Base-by-base conservation (phyloP, 345 rosid species). In the Corchorus olitorius region DNA sequence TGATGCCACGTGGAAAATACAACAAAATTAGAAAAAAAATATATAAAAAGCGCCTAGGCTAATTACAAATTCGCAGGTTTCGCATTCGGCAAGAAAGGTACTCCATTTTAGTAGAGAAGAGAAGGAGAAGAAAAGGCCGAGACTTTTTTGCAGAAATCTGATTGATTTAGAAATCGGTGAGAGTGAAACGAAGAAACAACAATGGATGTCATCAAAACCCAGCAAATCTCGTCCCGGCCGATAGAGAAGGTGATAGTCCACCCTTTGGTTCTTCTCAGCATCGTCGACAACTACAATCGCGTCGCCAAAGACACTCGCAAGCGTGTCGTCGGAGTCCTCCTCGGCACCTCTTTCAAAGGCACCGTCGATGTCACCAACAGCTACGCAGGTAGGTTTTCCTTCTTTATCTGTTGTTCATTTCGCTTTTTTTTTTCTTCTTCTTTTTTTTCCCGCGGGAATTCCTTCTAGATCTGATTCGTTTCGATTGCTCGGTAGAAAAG, bases 151-250 rank as follows among this genome's bases (percentile, higher is more conserved):
- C 27, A 27, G 27, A 27, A 27, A 27, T 27, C 27, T 1, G 27
- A 27, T 27, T 1, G 27, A 27, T 27, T 27, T 27, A 27, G 27
- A 27, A 27, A 27, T 27, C 27, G 27, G 0, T 14, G 20, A 37
- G 43, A 5, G 0, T 16, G 37, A 52, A 10, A n/a, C 16, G 12
- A 12, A 64, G 5, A 33, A 14, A 3, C 12, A 35, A 13, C 13
- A 73, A 93, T 96, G 98, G 99, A 96, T 59, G 98, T 92, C 83
- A 89, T 96, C 35, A 96, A 96, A 84, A 89, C 98, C 37, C 98
- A 93, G 83, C 97, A 96, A 80, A 81, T 96, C 56, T 81, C 88
- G 20, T 75, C 94, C 45, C 86, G 91, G 75, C 90, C 99, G 50
- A 87, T 96, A 15, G 97, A 93, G 92, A 96, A 92, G 73, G 99